These are phyloP conservation scores for Luffa acutangula DNA, from an alignment of 306 rosid genomes.

Conservation along the genomic window DNA sequence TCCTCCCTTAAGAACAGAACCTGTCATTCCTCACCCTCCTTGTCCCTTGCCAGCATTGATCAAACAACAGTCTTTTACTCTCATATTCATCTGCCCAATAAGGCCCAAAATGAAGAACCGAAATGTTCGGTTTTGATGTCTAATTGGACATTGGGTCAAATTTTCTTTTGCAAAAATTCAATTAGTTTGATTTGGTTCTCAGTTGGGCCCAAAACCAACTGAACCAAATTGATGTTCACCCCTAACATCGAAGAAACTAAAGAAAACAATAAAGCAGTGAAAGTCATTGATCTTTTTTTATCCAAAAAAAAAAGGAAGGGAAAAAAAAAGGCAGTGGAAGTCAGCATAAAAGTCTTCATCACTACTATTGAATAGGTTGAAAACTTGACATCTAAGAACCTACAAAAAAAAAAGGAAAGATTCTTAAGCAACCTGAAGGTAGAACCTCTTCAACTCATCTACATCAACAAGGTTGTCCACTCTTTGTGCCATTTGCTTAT, in stretches of 20 bases:
- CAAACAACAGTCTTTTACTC: too few relatives aligned
- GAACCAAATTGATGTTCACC: too few relatives aligned
- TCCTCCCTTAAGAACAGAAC: too few relatives aligned
- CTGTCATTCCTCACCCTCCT: too few relatives aligned
- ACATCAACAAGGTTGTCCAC: slow-evolving; percentile 72
- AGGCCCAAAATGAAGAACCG: too few relatives aligned
- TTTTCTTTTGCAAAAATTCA: too few relatives aligned
- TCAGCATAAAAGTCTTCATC: background rate
- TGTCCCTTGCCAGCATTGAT: too few relatives aligned
- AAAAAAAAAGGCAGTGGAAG: background rate
- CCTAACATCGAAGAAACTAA: background rate
- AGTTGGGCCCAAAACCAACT: too few relatives aligned
- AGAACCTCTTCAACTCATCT: slow-evolving; percentile 81
- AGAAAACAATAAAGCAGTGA: background rate
- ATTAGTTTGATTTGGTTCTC: too few relatives aligned
- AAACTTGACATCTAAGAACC: background rate
- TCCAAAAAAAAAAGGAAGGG: background rate
- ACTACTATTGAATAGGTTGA: background rate
- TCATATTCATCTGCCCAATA: too few relatives aligned
- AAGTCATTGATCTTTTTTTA: background rate
- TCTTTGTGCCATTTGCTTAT: slow-evolving; percentile 93
- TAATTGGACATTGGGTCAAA: too few relatives aligned
- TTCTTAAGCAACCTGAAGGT: slow-evolving; percentile 62
- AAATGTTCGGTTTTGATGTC: too few relatives aligned
- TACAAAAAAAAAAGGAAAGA: background rate